A percentile compares a stretch with the other conserved stretches of the same genome.
Evolutionary conservation across 768 basidiomycete species (phyloP).

Genomic region (Polyporus arcularius): DNA sequence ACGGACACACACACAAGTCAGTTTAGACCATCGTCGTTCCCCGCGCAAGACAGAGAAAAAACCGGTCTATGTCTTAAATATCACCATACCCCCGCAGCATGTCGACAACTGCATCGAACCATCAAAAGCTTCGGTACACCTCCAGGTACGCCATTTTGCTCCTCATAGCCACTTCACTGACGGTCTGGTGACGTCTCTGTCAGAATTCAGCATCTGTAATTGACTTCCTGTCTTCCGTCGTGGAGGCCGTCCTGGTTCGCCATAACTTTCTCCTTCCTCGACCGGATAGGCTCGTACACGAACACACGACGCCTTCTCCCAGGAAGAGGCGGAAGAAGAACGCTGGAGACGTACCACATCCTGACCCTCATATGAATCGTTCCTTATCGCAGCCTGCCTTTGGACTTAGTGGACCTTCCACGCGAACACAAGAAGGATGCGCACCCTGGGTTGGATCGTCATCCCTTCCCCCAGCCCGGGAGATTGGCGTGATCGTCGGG

Average conservation of each 20-base stretch:
- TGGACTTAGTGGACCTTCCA: neutral
- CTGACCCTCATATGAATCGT: neutral
- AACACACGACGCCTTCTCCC: constrained; percentile 35
- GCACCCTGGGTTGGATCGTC: neutral
- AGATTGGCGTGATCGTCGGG: neutral
- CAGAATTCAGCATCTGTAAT: constrained; percentile 63
- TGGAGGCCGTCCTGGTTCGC: constrained; percentile 63
- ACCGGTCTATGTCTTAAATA: constrained; percentile 81
- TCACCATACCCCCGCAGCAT: constrained; percentile 62
- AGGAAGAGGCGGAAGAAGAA: constrained; percentile 53
- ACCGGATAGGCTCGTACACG: constrained; percentile 13
- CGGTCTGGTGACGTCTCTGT: neutral
- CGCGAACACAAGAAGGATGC: too few relatives aligned
- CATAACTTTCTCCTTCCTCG: constrained; percentile 53
- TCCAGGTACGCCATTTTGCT: constrained; percentile 52
- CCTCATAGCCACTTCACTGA: neutral
- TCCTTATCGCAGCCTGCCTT: neutral
- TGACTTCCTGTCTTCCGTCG: constrained; percentile 55
- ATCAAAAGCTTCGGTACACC: constrained; percentile 64
- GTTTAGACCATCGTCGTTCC: constrained; percentile 61
- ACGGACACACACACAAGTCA: constrained; percentile 18
- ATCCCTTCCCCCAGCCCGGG: neutral
- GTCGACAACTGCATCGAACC: constrained; percentile 84
- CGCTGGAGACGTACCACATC: neutral
- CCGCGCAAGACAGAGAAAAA: constrained; percentile 78